Conservation (phyloP, 2,329 filamentous ascomycete species). For the Sclerotinia subarctica region DNA sequence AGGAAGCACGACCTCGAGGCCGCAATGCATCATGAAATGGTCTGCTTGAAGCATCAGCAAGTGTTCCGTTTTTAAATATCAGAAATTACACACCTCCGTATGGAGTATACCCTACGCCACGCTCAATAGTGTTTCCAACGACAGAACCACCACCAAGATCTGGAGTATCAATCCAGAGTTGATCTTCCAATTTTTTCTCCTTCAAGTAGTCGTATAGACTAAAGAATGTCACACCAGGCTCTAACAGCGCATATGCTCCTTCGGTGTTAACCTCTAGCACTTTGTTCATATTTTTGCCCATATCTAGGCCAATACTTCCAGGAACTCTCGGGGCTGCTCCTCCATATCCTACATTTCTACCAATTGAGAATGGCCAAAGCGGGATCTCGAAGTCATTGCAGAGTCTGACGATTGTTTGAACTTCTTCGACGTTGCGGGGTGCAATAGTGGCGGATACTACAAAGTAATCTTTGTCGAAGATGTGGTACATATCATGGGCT, state of each 20-base stretch:
- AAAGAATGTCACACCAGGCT: slow-evolving; percentile 55
- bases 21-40: slow-evolving; percentile 44
- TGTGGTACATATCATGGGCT: slow-evolving; percentile 41
- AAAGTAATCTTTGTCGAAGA: slow-evolving; percentile 45
- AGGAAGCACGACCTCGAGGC: slow-evolving; percentile 46
- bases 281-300: slow-evolving; percentile 53
- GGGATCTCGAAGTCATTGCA: slow-evolving; percentile 46
- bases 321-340: slow-evolving; percentile 52
- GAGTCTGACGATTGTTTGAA: slow-evolving; percentile 46
- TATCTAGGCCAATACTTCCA: slow-evolving; percentile 49
- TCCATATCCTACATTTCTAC: slow-evolving; percentile 46
- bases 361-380: slow-evolving; percentile 46
- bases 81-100: slow-evolving; percentile 39
- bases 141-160: slow-evolving; percentile 44
- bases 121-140: slow-evolving; percentile 47
- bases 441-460: slow-evolving; percentile 24
- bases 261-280: slow-evolving; percentile 51
- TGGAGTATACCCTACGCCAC: slow-evolving; percentile 48
- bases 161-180: slow-evolving; percentile 44
- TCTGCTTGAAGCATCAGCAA: slow-evolving; percentile 29
- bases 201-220: slow-evolving; percentile 50
- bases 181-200: slow-evolving; percentile 42
- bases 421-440: slow-evolving; percentile 42
- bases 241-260: slow-evolving; percentile 49
- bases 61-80: neutral